Evolutionary conservation across 2,329 filamentous ascomycete genomes (phyloP).

Genomic region (Fusarium sp.): DNA sequence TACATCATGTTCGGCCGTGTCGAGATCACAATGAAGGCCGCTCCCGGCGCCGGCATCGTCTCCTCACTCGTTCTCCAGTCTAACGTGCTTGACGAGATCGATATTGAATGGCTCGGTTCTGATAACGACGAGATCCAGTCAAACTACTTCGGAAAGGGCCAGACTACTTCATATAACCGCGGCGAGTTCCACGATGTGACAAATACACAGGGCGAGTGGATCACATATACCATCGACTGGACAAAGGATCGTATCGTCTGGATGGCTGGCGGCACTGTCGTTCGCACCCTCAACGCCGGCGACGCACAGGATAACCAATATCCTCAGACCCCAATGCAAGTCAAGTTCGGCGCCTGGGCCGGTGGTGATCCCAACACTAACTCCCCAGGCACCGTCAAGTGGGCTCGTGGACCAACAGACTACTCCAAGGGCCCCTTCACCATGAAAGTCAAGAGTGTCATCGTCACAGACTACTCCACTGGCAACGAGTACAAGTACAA

Average conservation of each 20-base stretch:
- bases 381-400: constrained; percentile 82
- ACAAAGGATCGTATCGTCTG: constrained; percentile 86
- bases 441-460: constrained; percentile 83
- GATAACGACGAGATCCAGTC: constrained; percentile 83
- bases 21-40: constrained; percentile 85
- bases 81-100: constrained; percentile 93
- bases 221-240: constrained; percentile 95
- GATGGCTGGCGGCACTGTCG: constrained; percentile 81
- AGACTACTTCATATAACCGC: constrained; percentile 86
- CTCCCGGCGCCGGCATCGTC: constrained; percentile 90
- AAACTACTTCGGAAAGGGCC: constrained; percentile 97
- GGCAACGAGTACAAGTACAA: constrained; percentile 86
- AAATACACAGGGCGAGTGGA: constrained; percentile 79
- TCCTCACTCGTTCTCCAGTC: constrained; percentile 92
- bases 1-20: constrained; percentile 99
- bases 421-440: constrained; percentile 85
- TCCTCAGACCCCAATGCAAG: constrained; percentile 93
- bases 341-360: constrained; percentile 93
- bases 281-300: constrained; percentile 77
- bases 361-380: constrained; percentile 85
- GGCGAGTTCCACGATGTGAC: constrained; percentile 78
- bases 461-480: constrained; percentile 91
- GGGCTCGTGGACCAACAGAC: constrained; percentile 88
- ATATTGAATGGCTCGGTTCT: constrained; percentile 94
- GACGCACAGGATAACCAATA: constrained; percentile 81